Evolutionary conservation across 768 basidiomycete species (phyloP).

Genomic region (Leucogyrophana mollusca): DNA sequence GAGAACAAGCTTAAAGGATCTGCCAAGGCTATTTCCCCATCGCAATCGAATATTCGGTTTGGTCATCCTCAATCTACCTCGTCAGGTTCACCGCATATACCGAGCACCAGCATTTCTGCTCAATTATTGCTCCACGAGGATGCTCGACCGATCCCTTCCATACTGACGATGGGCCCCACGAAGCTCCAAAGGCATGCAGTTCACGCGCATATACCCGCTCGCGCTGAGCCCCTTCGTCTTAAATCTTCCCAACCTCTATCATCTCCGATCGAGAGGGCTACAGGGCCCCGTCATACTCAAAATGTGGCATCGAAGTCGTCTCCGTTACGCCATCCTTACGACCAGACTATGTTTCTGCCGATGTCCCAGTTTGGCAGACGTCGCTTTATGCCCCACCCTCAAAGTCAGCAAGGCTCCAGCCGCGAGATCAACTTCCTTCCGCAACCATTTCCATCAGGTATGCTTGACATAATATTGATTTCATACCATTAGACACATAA

Average conservation of each 20-base stretch:
- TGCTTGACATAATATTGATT: too few species aligned
- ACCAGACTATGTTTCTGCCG: background rate
- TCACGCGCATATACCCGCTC: background rate
- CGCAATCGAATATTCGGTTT: too few species aligned
- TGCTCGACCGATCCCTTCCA: background rate
- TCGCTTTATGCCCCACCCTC: too few species aligned
- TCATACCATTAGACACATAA: too few species aligned
- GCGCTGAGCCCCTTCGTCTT: background rate
- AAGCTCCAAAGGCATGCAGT: background rate
- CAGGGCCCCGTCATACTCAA: background rate
- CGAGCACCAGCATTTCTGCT: background rate
- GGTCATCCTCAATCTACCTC: slow-evolving; percentile 10
- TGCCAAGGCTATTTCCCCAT: too few species aligned
- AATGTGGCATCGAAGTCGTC: background rate
- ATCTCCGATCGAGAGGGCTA: background rate
- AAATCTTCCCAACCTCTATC: background rate
- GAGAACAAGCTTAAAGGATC: too few species aligned
- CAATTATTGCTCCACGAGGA: too few species aligned
- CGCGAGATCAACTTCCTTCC: too few species aligned
- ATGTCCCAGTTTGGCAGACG: background rate
- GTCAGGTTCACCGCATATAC: slow-evolving; percentile 7
- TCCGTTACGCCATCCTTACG: background rate
- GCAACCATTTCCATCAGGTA: background rate
- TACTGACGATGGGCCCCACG: background rate
- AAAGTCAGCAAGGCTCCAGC: too few species aligned